Evolutionary conservation across 2,329 filamentous ascomycete species (phyloP), one percentile per base, ranked within the genome.

Genomic region (Pseudofabraea citricarpa): DNA sequence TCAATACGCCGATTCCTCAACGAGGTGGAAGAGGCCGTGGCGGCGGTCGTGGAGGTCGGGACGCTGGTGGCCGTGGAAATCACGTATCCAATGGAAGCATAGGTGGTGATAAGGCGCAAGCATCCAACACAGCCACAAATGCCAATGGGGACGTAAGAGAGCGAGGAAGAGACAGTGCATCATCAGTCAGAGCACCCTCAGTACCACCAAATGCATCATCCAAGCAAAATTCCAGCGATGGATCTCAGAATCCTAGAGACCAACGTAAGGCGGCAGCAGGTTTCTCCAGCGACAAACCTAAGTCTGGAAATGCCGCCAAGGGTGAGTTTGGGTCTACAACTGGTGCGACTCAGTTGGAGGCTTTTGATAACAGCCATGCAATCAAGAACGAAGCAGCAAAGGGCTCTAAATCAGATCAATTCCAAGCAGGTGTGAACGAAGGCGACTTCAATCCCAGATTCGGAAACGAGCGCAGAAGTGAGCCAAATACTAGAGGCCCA

Each of bases 1-100:
- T 95, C 65, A 85, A 88, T 62, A 96, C 93, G 1, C 88, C 86
- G 21, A 64, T 95, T 31, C 81, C 83, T n/a, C 66, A 73, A 43
- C 75, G 80, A 59, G 74, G 74, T 54, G 73, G 77, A 46, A 66
- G 75, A 51, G 72, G 74, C 45, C 55, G 60, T 47, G 64, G 69
- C 47, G 56, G 55, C 43, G 53, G 51, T 48, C 67, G 73, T 48
- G 62, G 69, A 54, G 62, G 64, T 36, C 58, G 64, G 42, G 67
- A 68, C 26, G 57, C 56, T 41, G 57, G 58, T 26, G 68, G 64
- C 40, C 65, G 67, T 45, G 56, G 59, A 31, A 61, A 45, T 27
- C 56, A 62, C 44, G 35, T 41, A 15, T 35, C 52, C 6, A 56
- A 49, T 46, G 50, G 50, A 19, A 43, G 39, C 10, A 32, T 35